Base-by-base conservation (phyloP, 345 rosid genomes). In the Chamaenerion angustifolium region DNA sequence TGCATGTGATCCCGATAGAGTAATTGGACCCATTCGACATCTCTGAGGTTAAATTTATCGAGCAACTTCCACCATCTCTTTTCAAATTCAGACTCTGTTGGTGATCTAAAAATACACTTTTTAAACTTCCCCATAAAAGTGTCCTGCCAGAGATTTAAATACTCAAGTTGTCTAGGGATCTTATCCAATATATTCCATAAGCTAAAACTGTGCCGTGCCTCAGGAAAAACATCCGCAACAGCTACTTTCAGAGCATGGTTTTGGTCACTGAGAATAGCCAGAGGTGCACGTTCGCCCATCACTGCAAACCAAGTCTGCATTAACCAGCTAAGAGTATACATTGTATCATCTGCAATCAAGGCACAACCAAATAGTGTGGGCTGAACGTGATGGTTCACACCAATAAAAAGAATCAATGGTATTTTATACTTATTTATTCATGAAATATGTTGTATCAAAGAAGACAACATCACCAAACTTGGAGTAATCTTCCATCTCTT, bases 61-160 rank as follows among this genome's bases (percentile, higher is more conserved):
- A 85, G 66, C 67, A 90, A 70, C 56, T 90, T 85, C 82, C 74
- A 67, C 95, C 98, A 90, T 68, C 98, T 74, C 65, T 68, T 79
- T 54, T 83, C 92, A 45, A 85, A 90, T 48, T 85, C 77, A 48
- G 72, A 90, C 75, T 76, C 94, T 6, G 81, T 81, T 80, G 90
- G 79, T 43, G 94, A 90, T 65, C 60, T 66, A 59, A 71, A 76
- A 50, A 90, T 72, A 65, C 94, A 85, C 54, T 83, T 83, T 40
- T 68, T 51, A 50, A 90, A 72, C 70, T 90, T 85, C 48, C 42
- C 70, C 80, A 75, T 68, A 50, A 85, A 71, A 55, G 50, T 63
- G 16, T 83, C 95, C 13, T 79, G 85, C 94, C 95, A 89, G 48
- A 70, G 64, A 61, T 68, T 68, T 52, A 75, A 59, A 60, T 79